A percentile compares a stretch with the other conserved stretches of the same genome.
Conservation (phyloP, 2,329 filamentous ascomycete species). For the Phaeomoniella chlamydospora region DNA sequence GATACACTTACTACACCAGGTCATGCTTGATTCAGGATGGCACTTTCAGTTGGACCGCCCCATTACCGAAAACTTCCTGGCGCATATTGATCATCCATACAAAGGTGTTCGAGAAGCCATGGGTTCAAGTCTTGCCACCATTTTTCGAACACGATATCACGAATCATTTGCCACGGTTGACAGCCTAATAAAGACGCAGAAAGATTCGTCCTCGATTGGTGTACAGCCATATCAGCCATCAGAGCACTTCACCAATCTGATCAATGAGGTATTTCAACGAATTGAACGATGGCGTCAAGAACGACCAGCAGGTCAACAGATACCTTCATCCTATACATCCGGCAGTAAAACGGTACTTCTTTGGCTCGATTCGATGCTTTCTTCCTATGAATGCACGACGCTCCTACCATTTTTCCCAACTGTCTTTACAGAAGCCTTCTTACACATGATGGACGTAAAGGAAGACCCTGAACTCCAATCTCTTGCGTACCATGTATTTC, state of each 20-base stretch:
- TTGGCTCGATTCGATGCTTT: conserved; percentile 85
- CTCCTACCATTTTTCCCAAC: conserved; percentile 83
- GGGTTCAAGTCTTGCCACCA: conserved; percentile 72
- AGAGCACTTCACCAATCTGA: conserved; percentile 56
- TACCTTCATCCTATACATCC: conserved; percentile 84
- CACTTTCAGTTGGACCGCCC: conserved; percentile 86
- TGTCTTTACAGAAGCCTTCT: conserved; percentile 75
- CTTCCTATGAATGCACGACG: conserved; percentile 83
- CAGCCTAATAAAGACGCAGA: conserved; percentile 64
- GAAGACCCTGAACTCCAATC: conserved; percentile 93
- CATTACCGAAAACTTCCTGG: conserved; percentile 76
- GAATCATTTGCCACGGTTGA: conserved; percentile 78
- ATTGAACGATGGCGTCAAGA: conserved; percentile 81
- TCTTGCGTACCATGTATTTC: conserved; percentile 90
- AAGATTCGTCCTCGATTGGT: conserved; percentile 65
- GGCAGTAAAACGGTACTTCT: conserved; percentile 90
- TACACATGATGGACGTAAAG: conserved; percentile 99
- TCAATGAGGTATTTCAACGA: conserved; percentile 61
- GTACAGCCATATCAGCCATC: conserved; percentile 69
- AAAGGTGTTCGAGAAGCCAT: conserved; percentile 94
- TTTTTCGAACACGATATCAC: conserved; percentile 84
- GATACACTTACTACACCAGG: conserved; percentile 77
- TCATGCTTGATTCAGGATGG: conserved; percentile 82
- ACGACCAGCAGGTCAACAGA: conserved; percentile 75
- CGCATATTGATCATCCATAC: conserved; percentile 91